Conservation (phyloP, 768 basidiomycete species). For the Boletus rubescentipes region DNA sequence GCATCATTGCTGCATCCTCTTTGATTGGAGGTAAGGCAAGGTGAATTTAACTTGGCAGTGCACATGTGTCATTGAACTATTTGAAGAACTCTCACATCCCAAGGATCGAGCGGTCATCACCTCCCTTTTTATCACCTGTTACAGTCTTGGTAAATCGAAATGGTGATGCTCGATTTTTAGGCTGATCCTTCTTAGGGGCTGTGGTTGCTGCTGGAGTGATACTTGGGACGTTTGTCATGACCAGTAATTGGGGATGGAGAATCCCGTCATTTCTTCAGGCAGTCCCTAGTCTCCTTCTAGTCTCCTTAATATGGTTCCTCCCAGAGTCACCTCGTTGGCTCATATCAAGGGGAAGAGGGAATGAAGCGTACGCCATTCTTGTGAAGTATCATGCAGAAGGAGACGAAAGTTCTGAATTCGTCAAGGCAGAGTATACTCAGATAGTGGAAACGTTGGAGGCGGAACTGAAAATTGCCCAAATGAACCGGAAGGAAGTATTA, state of each 20-base stretch:
- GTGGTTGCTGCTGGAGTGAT: slow-evolving; percentile 48
- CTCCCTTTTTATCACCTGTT: slow-evolving; percentile 7
- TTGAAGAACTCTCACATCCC: slow-evolving; percentile 17
- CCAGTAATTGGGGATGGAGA: slow-evolving; percentile 61
- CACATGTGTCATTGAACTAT: background rate
- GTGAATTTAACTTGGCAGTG: too few relatives aligned
- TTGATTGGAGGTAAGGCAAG: too few relatives aligned
- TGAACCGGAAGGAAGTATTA: too few relatives aligned
- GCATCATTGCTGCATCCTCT: background rate
- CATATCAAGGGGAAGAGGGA: slow-evolving; percentile 51
- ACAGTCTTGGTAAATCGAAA: slow-evolving; percentile 1
- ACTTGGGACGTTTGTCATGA: slow-evolving; percentile 61
- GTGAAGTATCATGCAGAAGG: slow-evolving; percentile 56
- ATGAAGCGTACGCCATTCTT: slow-evolving; percentile 47
- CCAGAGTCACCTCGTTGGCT: slow-evolving; percentile 69
- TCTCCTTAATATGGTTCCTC: slow-evolving; percentile 54
- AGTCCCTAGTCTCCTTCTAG: slow-evolving; percentile 50
- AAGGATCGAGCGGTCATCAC: slow-evolving; percentile 15
- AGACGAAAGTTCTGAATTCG: too few relatives aligned
- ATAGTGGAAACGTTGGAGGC: too few relatives aligned
- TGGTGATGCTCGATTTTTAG: background rate
- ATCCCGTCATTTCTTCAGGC: slow-evolving; percentile 60
- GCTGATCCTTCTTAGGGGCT: slow-evolving; percentile 4
- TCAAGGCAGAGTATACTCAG: too few relatives aligned
- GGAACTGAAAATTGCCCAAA: too few relatives aligned